Base-by-base conservation (phyloP, 2,329 filamentous ascomycete genomes). In the Colletotrichum shisoi region DNA sequence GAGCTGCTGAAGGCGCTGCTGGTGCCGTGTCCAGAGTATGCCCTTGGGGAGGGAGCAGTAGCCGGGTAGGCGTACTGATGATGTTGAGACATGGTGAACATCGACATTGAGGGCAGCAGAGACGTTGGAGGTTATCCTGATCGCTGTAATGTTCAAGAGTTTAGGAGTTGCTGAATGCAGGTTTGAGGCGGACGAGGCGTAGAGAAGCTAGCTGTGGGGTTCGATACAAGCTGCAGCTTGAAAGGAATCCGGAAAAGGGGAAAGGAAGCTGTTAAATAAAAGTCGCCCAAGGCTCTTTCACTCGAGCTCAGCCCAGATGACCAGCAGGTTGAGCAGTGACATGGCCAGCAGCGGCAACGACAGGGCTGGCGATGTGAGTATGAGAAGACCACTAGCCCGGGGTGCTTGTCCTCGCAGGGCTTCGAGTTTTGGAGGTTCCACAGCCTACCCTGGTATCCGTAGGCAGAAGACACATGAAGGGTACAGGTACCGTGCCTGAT, bases 1-100 rank as follows among this genome's bases (percentile, higher is more conserved):
- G 93, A 96, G 74, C 91, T 91, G 81, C 92, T 96, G 84, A 96
- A 97, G 73, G 94, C 94, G 81, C 93, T 97, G 82, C 93, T 97
- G 69, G 92, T 96, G 77, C 89, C 90, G 76, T 93, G 89, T 71
- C 82, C 85, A 46, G 87, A 84, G 73, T 90, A 89, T 76, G 92
- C 89, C 77, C 90, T 87, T 58, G 89, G 84, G 58, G 67, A 80
- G 75, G 70, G 78, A 73, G 73, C 76, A 74, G 76, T 70, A 37
- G 74, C 70, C 72, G 72, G 68, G 69, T 82, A 82, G 71, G 75
- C 70, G 68, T 81, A 82, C 70, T 77, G 76, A 56, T 80, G 79
- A 57, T 80, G 79, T 71, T 81, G 79, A 40, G 79, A 73, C 77
- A 81, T 80, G 72, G 78, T 72, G 73, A 79, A 82, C 80, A 82